phyloP scores from a whole-genome alignment of 2,329 filamentous ascomycete species.

The Mollisiaceae sp. region DNA sequence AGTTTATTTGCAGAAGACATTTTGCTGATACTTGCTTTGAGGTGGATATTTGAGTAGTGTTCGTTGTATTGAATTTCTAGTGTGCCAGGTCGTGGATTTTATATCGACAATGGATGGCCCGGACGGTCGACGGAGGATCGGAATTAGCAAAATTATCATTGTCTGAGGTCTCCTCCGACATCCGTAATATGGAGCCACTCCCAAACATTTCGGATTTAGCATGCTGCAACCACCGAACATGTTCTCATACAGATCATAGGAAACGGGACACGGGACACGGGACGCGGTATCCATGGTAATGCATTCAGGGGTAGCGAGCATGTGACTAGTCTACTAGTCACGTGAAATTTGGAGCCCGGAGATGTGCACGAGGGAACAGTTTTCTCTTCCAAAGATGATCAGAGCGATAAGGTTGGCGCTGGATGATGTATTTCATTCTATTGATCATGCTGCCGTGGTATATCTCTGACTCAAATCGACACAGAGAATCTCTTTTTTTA shows the following conservation, averaged over 20 bases:
- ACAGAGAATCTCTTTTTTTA: too few species aligned
- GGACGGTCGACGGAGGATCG: constrained; percentile 12
- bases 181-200: neutral
- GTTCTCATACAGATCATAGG: neutral
- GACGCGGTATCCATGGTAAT: neutral
- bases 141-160: constrained; percentile 1
- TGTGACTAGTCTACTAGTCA: neutral
- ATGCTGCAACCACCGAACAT: neutral
- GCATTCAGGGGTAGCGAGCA: neutral
- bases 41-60: neutral
- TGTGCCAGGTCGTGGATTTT: neutral
- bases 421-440: too few species aligned
- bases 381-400: too few species aligned
- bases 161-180: neutral
- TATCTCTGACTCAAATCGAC: too few species aligned
- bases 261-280: neutral
- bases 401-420: too few species aligned
- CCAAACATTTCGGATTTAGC: neutral
- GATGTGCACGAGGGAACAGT: too few species aligned
- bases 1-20: constrained; percentile 31
- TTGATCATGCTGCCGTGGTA: too few species aligned
- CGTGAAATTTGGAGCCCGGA: too few species aligned
- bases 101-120: neutral
- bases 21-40: neutral
- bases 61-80: neutral